Conservation (phyloP, 352 stramenopile species). For the Salisapilia sapeloensis region DNA sequence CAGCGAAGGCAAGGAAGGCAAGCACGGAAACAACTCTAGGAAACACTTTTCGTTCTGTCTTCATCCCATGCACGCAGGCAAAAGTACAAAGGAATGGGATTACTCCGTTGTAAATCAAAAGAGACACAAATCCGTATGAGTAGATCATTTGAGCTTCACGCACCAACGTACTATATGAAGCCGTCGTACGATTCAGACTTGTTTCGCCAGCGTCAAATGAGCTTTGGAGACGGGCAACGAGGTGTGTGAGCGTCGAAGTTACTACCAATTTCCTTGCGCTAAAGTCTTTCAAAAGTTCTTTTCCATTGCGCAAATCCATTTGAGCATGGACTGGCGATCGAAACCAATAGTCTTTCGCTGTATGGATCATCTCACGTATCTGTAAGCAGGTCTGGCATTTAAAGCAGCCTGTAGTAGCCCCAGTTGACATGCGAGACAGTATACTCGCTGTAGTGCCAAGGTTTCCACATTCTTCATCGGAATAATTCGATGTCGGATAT, state of each 20-base stretch:
- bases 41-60: no score
- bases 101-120: no score
- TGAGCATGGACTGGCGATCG: slow-evolving; percentile 25
- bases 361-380: slow-evolving; percentile 12
- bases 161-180: no score
- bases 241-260: slow-evolving; percentile 8
- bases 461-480: slow-evolving; percentile 13
- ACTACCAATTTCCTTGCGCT: slow-evolving; percentile 7
- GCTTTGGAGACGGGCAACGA: slow-evolving; percentile 12
- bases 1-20: no score
- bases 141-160: no score
- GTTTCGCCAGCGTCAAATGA: no score
- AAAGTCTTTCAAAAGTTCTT: slow-evolving; percentile 24
- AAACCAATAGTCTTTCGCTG: slow-evolving; percentile 17
- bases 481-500: slow-evolving; percentile 21
- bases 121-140: no score
- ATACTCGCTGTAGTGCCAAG: slow-evolving; percentile 30
- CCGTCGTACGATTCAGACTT: no score
- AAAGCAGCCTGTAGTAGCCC: slow-evolving; percentile 33
- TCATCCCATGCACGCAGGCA: no score
- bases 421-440: slow-evolving; percentile 31
- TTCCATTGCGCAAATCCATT: slow-evolving; percentile 26
- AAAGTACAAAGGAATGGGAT: no score
- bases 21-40: no score
- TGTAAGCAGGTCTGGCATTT: slow-evolving; percentile 32